Evolutionary conservation across 768 basidiomycete species (phyloP), one percentile per base, ranked within the genome.

Genomic region (Termitomyces sp.): DNA sequence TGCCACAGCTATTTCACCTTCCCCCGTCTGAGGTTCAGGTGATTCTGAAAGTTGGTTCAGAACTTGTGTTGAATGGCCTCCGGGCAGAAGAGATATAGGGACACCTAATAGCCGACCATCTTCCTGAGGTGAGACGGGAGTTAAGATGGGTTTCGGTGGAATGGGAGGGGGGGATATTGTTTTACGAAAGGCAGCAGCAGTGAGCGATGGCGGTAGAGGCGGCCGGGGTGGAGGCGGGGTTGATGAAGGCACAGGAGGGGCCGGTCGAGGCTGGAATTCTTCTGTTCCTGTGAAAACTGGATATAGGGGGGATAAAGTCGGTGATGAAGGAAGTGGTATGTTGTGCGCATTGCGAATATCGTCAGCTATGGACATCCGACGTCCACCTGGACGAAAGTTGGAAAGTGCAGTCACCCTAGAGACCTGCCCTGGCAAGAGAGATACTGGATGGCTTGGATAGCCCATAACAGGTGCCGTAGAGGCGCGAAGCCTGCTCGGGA

Each of bases 1-100:
- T 12, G 76, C 81, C 26, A 78, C 63, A 16, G 78, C 77, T n/a
- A 82, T 69, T 30, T 79, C 81, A 32, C 79, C 77, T 40, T 78
- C 74, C 35, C 72, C 71, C 23, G 47, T 50, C 10, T 60, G 40
- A 14, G 73, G 67, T 35, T 64, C 62, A 30, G 66, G 63, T n/a
- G 65, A 28, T 43, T 54, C 40, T 12, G 33, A 18, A 1, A 47
- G 32, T 23, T 8, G 44, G 1, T 54, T 28, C 18, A 54, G 8
- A 13, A 30, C 6, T 3, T 41, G 52, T 28, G 16, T 36, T 5
- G 38, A 63, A 40, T 50, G 49, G 2, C 53, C 33, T 26, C 51
- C 59, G 41, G 64, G 32, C 16, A 57, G 13, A 9, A 52, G 47
- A 10, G 36, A 14, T 30, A 35, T 35, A 16, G 60, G 58, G 8